Percentiles rank a stretch among this genome's conserved stretches.
These are phyloP conservation scores for Lepidium campestre DNA, from an alignment of 441 rosid genomes.

Conservation along the genomic window DNA sequence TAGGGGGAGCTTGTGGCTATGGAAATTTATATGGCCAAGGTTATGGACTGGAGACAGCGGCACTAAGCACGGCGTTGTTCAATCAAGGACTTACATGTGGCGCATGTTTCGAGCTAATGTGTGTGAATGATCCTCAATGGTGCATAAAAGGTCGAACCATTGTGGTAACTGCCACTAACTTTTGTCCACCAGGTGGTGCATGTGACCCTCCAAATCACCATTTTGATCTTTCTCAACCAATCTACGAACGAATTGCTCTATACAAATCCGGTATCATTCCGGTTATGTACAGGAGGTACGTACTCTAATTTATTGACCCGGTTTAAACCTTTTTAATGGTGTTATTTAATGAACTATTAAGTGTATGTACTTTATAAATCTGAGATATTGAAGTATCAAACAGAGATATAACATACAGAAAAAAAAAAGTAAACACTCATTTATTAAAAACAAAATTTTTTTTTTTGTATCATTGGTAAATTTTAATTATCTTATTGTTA, in stretches of 20 bases:
- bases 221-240: slow-evolving; percentile 33
- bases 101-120: slow-evolving; percentile 52
- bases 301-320: slow-evolving; percentile 1
- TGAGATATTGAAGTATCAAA: background rate
- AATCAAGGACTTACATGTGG: slow-evolving; percentile 63
- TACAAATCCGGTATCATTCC: slow-evolving; percentile 32
- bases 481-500: too few species aligned
- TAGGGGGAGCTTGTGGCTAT: slow-evolving; percentile 78
- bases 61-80: slow-evolving; percentile 60
- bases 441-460: too few species aligned
- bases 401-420: too few species aligned
- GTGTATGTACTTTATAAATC: background rate
- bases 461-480: too few species aligned
- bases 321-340: background rate
- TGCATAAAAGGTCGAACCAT: slow-evolving; percentile 54
- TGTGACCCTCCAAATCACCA: slow-evolving; percentile 31
- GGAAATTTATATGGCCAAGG: slow-evolving; percentile 67
- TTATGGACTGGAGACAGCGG: slow-evolving; percentile 62
- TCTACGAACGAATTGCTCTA: slow-evolving; percentile 22
- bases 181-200: slow-evolving; percentile 51
- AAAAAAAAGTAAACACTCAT: too few species aligned
- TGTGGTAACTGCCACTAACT: slow-evolving; percentile 66
- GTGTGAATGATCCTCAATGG: slow-evolving; percentile 60
- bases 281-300: slow-evolving; percentile 32
- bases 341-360: background rate